Evolutionary conservation across 179 eudicot genomes (phyloP), one percentile per base, ranked within the genome.

Genomic region (Nepenthes alata): DNA sequence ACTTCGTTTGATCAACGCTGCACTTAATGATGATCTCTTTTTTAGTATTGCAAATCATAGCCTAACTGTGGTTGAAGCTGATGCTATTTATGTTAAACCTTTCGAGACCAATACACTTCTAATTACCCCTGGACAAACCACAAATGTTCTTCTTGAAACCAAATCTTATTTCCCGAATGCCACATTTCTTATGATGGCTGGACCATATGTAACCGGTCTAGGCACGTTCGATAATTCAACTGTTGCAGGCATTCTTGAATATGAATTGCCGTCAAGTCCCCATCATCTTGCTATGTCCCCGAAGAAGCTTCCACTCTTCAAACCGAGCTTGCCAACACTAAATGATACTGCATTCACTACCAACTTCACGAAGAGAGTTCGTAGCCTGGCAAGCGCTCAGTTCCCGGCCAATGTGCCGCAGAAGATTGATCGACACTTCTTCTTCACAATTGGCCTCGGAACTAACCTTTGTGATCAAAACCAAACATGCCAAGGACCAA

Each of bases 21-120:
- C 88, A 61, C 80, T 80, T 37, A 83, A 80, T 12, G 77, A 83
- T 37, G 82, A 81, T 15, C 89, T 84, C 66, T 79, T 84, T 75
- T 84, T 84, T 67, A 77, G 86, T 72, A 70, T 84, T 1, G 86
- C 86, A 2, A 72, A 75, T 58, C 89, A 84, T 64, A 72, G 66
- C 5, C 82, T 84, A 9, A 81, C 77, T 25, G 74, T 75, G 0
- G 84, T 84, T 1, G 89, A 84, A 50, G 84, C 67, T 2, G 89
- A 81, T 47, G 86, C 86, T 1, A 63, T 79, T 4, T 81, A 84
- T 47, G 78, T 77, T 3, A 84, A 84, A 47, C 89, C 89, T 11
- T 84, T 84, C 35, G 66, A 75, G 45, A 75, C 86, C 1, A 41
- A 77, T 6, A 67, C 74, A 5, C 47, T 84, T 14, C 56, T 84